phyloP scores from a whole-genome alignment of 2,329 filamentous ascomycete species.

The Cercospora sp. region DNA sequence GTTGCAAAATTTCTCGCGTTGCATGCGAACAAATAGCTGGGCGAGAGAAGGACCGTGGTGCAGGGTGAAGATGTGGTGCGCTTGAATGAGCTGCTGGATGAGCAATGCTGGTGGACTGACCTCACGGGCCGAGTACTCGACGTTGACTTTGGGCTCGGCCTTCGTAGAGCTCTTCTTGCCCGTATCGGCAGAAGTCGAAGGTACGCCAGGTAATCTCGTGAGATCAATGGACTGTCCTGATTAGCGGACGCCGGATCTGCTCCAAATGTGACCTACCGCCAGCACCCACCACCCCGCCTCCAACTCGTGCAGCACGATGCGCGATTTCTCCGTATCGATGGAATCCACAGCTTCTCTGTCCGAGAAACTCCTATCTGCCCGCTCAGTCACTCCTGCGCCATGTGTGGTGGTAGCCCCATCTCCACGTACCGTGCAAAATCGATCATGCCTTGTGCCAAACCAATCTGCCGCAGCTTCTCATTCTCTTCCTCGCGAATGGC shows the following conservation, averaged over 20 bases:
- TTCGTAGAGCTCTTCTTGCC: conserved; percentile 31
- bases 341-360: conserved; percentile 73
- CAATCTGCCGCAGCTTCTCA: conserved; percentile 86
- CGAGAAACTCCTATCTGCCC: conserved; percentile 67
- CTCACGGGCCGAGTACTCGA: conserved; percentile 87
- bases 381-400: conserved; percentile 32
- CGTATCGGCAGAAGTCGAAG: conserved; percentile 38
- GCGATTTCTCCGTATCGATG: conserved; percentile 86
- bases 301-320: conserved; percentile 82
- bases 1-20: conserved; percentile 68
- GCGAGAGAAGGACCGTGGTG: conserved; percentile 79
- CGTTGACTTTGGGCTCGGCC: conserved; percentile 40
- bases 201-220: conserved; percentile 64
- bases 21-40: conserved; percentile 65
- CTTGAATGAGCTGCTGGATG: conserved; percentile 76
- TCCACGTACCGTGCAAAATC: conserved; percentile 70
- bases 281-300: conserved; percentile 95
- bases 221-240: conserved; percentile 70
- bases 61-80: conserved; percentile 80
- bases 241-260: conserved; percentile 19
- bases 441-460: conserved; percentile 94
- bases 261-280: conserved; percentile 62
- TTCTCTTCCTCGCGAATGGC: conserved; percentile 68
- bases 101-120: conserved; percentile 79
- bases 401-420: not conserved